Evolutionary conservation across 768 basidiomycete genomes (phyloP).

Genomic region (Suillus fuscotomentosus): DNA sequence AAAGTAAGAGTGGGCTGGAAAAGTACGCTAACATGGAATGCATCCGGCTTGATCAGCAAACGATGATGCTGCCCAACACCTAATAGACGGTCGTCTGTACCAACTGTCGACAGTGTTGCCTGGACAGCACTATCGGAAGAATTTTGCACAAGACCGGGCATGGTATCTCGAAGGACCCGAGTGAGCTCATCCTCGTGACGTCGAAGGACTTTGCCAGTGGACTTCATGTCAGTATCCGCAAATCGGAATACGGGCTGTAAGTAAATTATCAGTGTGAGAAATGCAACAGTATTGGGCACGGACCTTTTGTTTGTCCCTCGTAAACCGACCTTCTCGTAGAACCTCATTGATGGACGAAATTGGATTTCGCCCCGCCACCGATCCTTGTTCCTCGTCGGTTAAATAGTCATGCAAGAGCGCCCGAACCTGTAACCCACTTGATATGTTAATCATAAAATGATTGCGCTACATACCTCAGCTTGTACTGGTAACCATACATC

Average conservation of each 20-base stretch:
- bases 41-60: constrained; percentile 83
- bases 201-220: constrained; percentile 63
- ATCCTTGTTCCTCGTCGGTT: constrained; percentile 85
- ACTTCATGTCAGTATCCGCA: constrained; percentile 82
- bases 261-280: background rate
- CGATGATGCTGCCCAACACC: constrained; percentile 80
- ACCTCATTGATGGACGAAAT: constrained; percentile 94
- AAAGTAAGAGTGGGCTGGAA: constrained; percentile 93
- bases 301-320: constrained; percentile 80
- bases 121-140: constrained; percentile 63
- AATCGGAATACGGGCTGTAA: constrained; percentile 85
- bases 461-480: constrained; percentile 59
- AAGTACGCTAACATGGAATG: constrained; percentile 92
- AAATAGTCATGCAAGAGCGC: constrained; percentile 86
- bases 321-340: constrained; percentile 77
- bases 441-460: constrained; percentile 8
- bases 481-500: constrained; percentile 92
- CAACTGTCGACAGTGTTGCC: constrained; percentile 53
- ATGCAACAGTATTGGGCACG: background rate
- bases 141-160: constrained; percentile 88
- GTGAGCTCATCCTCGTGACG: constrained; percentile 84
- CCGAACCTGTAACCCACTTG: constrained; percentile 58
- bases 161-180: constrained; percentile 80
- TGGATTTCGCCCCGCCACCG: constrained; percentile 77
- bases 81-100: constrained; percentile 71